A percentile compares a stretch with the other conserved stretches of the same genome.
Evolutionary conservation across 2,329 filamentous ascomycete species (phyloP).

Genomic region (Aspergillus udagawae): DNA sequence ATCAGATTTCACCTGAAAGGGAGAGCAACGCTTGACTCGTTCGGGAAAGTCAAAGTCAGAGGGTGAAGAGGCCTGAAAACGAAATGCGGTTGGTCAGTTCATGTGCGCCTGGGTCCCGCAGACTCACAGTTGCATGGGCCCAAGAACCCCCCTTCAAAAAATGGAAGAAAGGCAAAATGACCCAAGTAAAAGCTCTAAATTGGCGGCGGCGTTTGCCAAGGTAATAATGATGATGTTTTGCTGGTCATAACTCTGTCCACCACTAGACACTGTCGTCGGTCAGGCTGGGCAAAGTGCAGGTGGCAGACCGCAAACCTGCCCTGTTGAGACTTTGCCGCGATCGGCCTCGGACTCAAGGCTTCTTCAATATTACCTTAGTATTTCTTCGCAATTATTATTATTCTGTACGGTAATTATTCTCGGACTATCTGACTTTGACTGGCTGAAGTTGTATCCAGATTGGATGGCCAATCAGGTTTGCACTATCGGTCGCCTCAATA

Average conservation of each 20-base stretch:
- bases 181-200: background rate
- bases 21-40: background rate
- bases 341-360: background rate
- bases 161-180: background rate
- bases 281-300: too few relatives aligned
- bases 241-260: background rate
- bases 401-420: too few relatives aligned
- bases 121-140: background rate
- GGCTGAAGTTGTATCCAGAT: background rate
- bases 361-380: background rate
- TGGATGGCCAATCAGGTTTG: background rate
- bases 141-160: too few relatives aligned
- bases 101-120: background rate
- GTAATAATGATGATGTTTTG: background rate
- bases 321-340: background rate
- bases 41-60: background rate
- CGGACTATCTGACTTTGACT: background rate
- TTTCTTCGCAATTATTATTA: background rate
- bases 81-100: background rate
- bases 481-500: background rate
- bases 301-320: background rate
- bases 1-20: background rate
- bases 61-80: background rate
- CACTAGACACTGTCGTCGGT: too few relatives aligned
- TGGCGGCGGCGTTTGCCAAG: background rate